Evolutionary conservation across 768 basidiomycete genomes (phyloP).

Genomic region (Lactarius quietus): DNA sequence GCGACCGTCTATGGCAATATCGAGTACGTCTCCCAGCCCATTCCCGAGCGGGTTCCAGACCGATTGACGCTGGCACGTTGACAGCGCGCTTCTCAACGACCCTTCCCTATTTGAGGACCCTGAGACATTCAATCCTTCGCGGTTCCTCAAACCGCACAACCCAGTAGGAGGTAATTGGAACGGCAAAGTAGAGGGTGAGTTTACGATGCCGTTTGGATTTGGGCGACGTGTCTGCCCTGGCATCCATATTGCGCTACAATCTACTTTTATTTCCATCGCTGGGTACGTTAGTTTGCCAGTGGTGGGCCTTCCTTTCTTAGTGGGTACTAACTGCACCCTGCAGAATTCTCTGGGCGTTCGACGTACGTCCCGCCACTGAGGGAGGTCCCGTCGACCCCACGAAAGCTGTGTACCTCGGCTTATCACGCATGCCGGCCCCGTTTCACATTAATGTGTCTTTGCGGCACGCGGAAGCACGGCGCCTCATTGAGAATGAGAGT

Average conservation of each 20-base stretch:
- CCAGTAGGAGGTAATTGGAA: conserved; percentile 1
- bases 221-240: conserved; percentile 28
- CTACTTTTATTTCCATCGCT: conserved; percentile 19
- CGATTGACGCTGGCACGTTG: neutral
- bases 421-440: conserved; percentile 6
- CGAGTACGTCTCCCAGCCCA: conserved; percentile 5
- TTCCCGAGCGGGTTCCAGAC: neutral
- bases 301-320: neutral
- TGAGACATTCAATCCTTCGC: conserved; percentile 29
- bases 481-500: conserved; percentile 14
- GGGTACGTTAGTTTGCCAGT: conserved; percentile 6
- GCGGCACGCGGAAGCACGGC: neutral
- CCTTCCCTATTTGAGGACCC: conserved; percentile 27
- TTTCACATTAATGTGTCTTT: neutral
- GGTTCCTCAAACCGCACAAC: conserved; percentile 23
- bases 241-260: conserved; percentile 23
- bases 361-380: conserved; percentile 11
- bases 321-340: neutral
- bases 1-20: conserved; percentile 14
- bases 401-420: neutral
- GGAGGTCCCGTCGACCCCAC: conserved; percentile 1
- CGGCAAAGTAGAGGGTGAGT: conserved; percentile 19
- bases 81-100: conserved; percentile 24
- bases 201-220: conserved; percentile 27
- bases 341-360: conserved; percentile 27